These are phyloP conservation scores for Corynespora cassiicola DNA, from an alignment of 2,329 filamentous ascomycete genomes.

Conservation along the genomic window DNA sequence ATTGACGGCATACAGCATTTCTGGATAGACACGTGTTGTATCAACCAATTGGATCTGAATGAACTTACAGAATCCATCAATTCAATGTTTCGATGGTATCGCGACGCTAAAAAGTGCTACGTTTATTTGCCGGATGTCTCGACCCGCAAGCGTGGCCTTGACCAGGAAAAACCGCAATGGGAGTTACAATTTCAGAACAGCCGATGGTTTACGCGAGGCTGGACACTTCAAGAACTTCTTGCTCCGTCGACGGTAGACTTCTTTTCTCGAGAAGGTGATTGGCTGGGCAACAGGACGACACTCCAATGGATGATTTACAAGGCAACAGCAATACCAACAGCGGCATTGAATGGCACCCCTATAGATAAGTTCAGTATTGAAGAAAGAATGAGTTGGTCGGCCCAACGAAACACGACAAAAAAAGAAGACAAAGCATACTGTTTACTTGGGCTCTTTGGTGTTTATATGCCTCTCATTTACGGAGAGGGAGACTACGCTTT, in stretches of 20 bases:
- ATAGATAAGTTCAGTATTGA: constrained; percentile 21
- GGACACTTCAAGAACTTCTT: constrained; percentile 25
- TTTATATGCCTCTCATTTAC: constrained; percentile 22
- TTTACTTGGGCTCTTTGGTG: constrained; percentile 29
- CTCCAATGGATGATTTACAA: too few species aligned
- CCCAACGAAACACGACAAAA: constrained; percentile 21
- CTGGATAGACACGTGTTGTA: too few species aligned
- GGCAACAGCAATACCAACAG: too few species aligned
- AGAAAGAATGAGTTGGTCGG: constrained; percentile 31
- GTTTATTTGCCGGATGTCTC: constrained; percentile 8
- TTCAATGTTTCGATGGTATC: constrained; percentile 12
- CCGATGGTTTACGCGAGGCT: constrained; percentile 22
- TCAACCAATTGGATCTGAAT: constrained; percentile 4
- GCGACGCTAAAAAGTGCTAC: constrained; percentile 3
- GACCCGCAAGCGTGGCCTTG: too few species aligned
- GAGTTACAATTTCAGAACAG: constrained; percentile 8
- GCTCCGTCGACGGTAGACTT: constrained; percentile 20
- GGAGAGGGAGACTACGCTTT: too few species aligned
- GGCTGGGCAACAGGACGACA: constrained; percentile 12
- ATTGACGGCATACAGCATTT: too few species aligned
- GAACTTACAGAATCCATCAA: constrained; percentile 9
- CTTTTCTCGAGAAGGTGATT: constrained; percentile 13
- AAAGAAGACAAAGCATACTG: constrained; percentile 31
- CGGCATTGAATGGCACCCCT: too few species aligned
- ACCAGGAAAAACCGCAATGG: constrained; percentile 9